These are phyloP conservation scores for Brassica napus DNA, from an alignment of 345 rosid genomes.

Conservation along the genomic window DNA sequence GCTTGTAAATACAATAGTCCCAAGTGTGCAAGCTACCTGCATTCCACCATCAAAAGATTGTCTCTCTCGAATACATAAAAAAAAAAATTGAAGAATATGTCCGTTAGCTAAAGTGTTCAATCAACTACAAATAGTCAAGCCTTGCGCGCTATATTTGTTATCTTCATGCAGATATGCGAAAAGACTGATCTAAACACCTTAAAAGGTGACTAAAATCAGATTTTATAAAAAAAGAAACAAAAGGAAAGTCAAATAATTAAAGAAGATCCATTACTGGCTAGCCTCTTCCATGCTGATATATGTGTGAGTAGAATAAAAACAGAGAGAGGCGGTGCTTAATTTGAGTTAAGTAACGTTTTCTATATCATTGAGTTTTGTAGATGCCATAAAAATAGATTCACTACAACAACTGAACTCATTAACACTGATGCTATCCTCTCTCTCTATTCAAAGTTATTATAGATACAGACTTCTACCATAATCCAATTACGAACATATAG, in stretches of 20 bases:
- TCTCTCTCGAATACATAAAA: not conserved
- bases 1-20: conserved; percentile 43
- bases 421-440: not conserved
- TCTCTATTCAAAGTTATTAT: not conserved
- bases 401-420: not conserved
- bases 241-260: not conserved
- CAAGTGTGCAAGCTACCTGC: conserved; percentile 41
- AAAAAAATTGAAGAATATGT: not conserved
- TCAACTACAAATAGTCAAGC: conserved; percentile 1
- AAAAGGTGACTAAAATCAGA: too few relatives aligned
- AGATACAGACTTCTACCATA: not conserved
- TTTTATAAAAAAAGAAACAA: not conserved
- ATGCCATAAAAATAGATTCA: not conserved
- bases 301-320: not conserved
- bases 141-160: too few relatives aligned
- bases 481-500: not conserved
- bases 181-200: too few relatives aligned
- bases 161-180: not conserved
- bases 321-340: not conserved
- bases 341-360: not conserved
- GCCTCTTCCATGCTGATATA: not conserved
- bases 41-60: not conserved
- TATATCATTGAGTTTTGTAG: not conserved
- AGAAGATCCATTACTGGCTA: not conserved
- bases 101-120: not conserved